A percentile compares a stretch with the other conserved stretches of the same genome.
Conservation (phyloP, 176 grass and related monocot species). For the Melocanna baccifera region DNA sequence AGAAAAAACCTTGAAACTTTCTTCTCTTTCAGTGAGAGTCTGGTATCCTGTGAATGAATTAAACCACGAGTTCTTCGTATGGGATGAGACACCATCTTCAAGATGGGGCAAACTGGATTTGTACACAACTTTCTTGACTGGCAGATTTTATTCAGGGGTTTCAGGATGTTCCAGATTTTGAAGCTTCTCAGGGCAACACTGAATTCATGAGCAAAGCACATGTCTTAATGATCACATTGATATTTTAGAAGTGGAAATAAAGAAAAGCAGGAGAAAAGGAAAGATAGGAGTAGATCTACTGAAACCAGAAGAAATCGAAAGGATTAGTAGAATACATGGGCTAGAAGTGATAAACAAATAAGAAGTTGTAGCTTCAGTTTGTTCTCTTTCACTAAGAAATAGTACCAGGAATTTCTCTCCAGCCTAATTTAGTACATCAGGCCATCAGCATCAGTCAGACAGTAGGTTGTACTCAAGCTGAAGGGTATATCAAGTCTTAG, state of each 20-base stretch:
- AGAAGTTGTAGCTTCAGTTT: neutral
- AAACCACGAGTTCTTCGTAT: slow-evolving; percentile 47
- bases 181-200: slow-evolving; percentile 48
- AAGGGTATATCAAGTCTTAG: neutral
- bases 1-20: slow-evolving; percentile 87
- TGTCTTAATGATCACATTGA: slow-evolving; percentile 1
- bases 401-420: neutral
- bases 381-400: neutral
- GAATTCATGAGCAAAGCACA: slow-evolving; percentile 19
- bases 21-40: slow-evolving; percentile 70
- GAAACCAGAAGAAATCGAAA: neutral
- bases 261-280: neutral
- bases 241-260: neutral
- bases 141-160: slow-evolving; percentile 31
- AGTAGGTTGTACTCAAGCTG: neutral
- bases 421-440: neutral
- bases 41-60: slow-evolving; percentile 84
- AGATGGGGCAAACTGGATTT: slow-evolving; percentile 38
- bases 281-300: neutral
- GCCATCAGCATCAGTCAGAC: neutral
- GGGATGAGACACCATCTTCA: slow-evolving; percentile 26
- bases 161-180: slow-evolving; percentile 55
- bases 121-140: slow-evolving; percentile 56
- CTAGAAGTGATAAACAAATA: slow-evolving; percentile 4
- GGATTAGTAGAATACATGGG: neutral